These are phyloP conservation scores for Sapria himalayana DNA, from an alignment of 345 rosid species.

Conservation along the genomic window DNA sequence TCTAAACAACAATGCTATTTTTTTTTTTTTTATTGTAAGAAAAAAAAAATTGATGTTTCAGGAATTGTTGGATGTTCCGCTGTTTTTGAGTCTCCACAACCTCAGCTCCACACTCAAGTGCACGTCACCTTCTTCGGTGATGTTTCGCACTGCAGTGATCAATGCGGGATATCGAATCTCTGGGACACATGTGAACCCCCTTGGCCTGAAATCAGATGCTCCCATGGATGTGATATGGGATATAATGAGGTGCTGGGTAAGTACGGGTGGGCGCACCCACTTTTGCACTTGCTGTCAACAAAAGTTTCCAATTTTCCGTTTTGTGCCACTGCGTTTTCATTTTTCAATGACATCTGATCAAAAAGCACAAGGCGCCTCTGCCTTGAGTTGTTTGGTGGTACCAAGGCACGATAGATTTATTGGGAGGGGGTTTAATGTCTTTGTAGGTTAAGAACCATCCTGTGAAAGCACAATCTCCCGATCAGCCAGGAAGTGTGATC, in stretches of 20 bases:
- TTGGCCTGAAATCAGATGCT: slow-evolving; percentile 91
- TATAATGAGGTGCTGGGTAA: slow-evolving; percentile 99
- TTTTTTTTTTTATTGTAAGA: too few relatives aligned
- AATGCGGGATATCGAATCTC: slow-evolving; percentile 88
- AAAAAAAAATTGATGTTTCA: too few relatives aligned
- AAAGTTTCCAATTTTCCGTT: too few relatives aligned
- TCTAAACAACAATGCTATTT: too few relatives aligned
- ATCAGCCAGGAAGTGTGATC: slow-evolving; percentile 77
- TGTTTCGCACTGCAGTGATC: slow-evolving; percentile 83
- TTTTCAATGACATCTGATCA: too few relatives aligned
- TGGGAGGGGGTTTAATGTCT: not conserved
- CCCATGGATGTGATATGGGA: slow-evolving; percentile 99
- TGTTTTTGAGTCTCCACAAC: slow-evolving; percentile 83
- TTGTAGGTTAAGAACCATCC: slow-evolving; percentile 83
- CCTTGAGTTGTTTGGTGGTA: too few relatives aligned
- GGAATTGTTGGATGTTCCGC: slow-evolving; percentile 92
- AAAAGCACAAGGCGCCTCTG: too few relatives aligned
- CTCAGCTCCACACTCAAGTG: slow-evolving; percentile 88
- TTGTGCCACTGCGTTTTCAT: too few relatives aligned
- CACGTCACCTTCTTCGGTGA: slow-evolving; percentile 86
- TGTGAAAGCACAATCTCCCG: slow-evolving; percentile 61
- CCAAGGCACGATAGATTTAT: too few relatives aligned
- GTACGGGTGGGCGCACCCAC: too few relatives aligned
- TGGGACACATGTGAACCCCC: slow-evolving; percentile 79
- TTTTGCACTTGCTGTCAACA: too few relatives aligned